Evolutionary conservation across 2,329 filamentous ascomycete species (phyloP), one percentile per base, ranked within the genome.

Genomic region (Arthrinium puccinioides): DNA sequence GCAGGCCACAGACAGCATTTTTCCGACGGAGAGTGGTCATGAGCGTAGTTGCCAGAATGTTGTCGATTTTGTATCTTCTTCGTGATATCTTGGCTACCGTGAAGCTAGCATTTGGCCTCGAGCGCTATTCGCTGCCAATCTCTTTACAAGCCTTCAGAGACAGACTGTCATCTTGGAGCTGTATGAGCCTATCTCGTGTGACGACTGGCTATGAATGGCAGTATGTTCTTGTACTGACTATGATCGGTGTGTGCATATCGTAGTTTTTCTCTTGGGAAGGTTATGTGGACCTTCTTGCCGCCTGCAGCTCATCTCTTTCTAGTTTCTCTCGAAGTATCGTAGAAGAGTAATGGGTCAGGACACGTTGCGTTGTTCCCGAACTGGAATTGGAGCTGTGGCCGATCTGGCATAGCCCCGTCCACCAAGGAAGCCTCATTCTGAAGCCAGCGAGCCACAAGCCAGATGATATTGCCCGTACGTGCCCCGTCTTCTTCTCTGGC

Each of bases 51-150:
- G 57, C 57, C 60, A 66, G 55, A 59, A 59, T 59, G 60, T 61
- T 61, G 64, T 64, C 63, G 64, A 61, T 61, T 60, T 58, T 56
- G 61, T 52, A 53, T 54, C 44, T 56, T 44, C 33, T 39, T 44
- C 29, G 56, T 51, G 63, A 66, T 61, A n/a, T n/a, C n/a, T 81
- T 76, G 82, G 80, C 82, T 84, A 85, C 79, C 79, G 74, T 79
- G 74, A 76, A 77, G 76, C 79, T 84, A 84, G 76, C 74, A 76
- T 75, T 72, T 77, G 67, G 66, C 66, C 64, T 69, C 63, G 68
- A 70, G 71, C 69, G 70, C 72, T 75, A 75, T 67, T 67, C 70
- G 70, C 72, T 70, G 64, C 66, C 60, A 66, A 62, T 64, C 63
- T 64, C 48, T 66, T 64, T 73, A 72, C 67, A 70, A 32, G 68